Conservation (phyloP, 306 rosid genomes). For the Lupinus albus region DNA sequence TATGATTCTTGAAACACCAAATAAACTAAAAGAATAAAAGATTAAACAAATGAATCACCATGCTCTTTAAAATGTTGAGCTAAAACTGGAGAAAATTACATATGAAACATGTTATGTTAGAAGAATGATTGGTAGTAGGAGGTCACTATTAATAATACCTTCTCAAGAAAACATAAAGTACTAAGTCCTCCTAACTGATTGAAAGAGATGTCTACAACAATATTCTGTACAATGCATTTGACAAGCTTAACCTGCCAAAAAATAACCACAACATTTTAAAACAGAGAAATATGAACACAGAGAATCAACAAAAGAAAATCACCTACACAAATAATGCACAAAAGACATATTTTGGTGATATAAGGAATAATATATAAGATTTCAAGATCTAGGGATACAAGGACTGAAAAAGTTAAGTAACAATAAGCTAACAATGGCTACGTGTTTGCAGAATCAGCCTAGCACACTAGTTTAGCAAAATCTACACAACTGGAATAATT, state of each 20-base stretch:
- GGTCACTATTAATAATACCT: conserved; percentile 53
- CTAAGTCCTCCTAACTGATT: conserved; percentile 92
- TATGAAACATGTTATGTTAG: neutral
- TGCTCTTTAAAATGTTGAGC: conserved; percentile 20
- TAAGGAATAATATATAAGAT: neutral
- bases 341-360: neutral
- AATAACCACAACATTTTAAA: conserved; percentile 32
- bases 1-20: conserved; percentile 25
- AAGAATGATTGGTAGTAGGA: conserved; percentile 11
- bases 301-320: conserved; percentile 19
- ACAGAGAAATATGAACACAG: conserved; percentile 11
- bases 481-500: conserved; percentile 16
- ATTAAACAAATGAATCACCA: conserved; percentile 10
- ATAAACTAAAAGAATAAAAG: conserved; percentile 17
- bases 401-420: neutral
- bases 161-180: conserved; percentile 87
- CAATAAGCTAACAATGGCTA: neutral
- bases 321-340: conserved; percentile 19
- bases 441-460: conserved; percentile 18
- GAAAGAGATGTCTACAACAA: conserved; percentile 87
- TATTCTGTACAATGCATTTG: conserved; percentile 81
- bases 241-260: conserved; percentile 87
- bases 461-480: conserved; percentile 14
- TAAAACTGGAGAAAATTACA: conserved; percentile 11
- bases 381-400: conserved; percentile 19